phyloP scores from a whole-genome alignment of 306 rosid genomes.

The Quercus mongolica region DNA sequence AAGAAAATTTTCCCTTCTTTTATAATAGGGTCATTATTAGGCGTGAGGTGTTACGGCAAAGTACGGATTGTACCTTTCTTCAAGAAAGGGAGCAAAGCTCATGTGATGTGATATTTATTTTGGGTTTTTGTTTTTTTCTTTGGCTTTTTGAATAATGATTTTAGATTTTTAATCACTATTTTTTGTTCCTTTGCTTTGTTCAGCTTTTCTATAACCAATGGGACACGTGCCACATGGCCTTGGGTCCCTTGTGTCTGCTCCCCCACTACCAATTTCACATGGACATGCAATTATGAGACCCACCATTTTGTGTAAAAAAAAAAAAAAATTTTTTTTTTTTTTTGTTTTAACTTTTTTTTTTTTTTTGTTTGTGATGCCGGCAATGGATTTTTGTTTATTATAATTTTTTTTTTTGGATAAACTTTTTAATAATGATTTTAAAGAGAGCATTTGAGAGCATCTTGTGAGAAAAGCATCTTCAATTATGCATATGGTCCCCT shows the following conservation, averaged over 20 bases:
- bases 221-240: neutral
- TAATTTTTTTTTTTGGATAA: no score
- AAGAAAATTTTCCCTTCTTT: no score
- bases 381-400: no score
- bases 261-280: neutral
- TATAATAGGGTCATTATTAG: neutral
- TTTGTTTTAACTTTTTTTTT: neutral
- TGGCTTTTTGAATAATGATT: neutral
- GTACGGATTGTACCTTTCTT: slow-evolving; percentile 49
- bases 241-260: neutral
- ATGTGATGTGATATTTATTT: slow-evolving; percentile 14
- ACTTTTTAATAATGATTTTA: no score
- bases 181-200: neutral
- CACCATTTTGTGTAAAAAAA: no score
- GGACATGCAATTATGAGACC: neutral
- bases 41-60: slow-evolving; percentile 16
- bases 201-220: neutral
- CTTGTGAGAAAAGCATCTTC: no score
- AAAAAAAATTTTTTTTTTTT: neutral
- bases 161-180: neutral
- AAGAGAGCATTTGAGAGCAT: no score
- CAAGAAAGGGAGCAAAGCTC: slow-evolving; percentile 17
- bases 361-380: neutral
- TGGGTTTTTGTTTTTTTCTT: neutral
- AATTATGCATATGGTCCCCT: no score